Conservation (phyloP, 2,329 filamentous ascomycete species). For the Phialophora chinensis region DNA sequence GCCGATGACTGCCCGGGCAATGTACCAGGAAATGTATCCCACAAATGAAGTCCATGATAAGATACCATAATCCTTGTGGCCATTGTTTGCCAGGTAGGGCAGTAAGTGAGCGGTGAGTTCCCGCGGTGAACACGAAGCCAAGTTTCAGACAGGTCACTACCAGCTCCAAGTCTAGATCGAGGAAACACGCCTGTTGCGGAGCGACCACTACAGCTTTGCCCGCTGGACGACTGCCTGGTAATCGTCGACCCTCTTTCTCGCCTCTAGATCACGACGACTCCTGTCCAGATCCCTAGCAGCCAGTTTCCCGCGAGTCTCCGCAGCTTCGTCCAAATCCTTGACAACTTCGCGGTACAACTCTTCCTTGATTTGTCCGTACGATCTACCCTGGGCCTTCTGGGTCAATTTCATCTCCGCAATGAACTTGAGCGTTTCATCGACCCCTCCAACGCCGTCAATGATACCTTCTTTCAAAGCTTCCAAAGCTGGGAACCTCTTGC, state of each 20-base stretch:
- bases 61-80: background rate
- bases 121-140: background rate
- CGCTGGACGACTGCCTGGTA: conserved; percentile 55
- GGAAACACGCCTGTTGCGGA: background rate
- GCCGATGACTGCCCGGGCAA: background rate
- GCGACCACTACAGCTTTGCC: conserved; percentile 49
- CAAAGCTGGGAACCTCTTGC: conserved; percentile 67
- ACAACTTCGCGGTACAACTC: conserved; percentile 76
- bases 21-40: background rate
- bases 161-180: background rate
- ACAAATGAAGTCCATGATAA: background rate
- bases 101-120: background rate
- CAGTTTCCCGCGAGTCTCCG: conserved; percentile 50
- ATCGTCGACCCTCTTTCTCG: conserved; percentile 57
- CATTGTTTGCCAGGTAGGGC: background rate
- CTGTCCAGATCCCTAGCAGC: conserved; percentile 57
- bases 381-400: conserved; percentile 66
- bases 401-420: conserved; percentile 65
- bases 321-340: conserved; percentile 56
- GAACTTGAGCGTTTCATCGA: conserved; percentile 67
- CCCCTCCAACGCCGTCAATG: conserved; percentile 69
- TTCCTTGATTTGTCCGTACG: conserved; percentile 73
- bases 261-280: conserved; percentile 50
- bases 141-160: background rate
- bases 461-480: conserved; percentile 70